Base-by-base conservation (phyloP, 208 protist genomes). In the Acanthamoeba culbertsoni region DNA sequence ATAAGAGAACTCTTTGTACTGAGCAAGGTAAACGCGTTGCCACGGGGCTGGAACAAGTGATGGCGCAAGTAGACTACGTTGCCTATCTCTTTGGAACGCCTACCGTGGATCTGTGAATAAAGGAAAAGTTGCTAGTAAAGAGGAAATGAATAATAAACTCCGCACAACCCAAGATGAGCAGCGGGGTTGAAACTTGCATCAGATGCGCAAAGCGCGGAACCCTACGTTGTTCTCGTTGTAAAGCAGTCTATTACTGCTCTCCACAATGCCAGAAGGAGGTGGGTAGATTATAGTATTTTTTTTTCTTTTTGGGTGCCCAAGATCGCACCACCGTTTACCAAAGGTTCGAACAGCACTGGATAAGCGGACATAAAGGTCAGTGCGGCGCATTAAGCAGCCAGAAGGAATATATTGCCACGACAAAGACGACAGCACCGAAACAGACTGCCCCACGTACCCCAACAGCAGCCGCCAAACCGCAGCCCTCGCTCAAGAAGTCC, bases 221-320 rank as follows among this genome's bases (percentile, higher is more conserved):
- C 43, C 4, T 92, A 12, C 53, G 86, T 0, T 92, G 86, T 53
- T 45, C 86, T 6, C 86, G 86, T 59, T 92, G 86, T 42, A 92
- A 92, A 35, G 86, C 86, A 40, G 86, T 92, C 10, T 55, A 63
- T 59, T 92, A 92, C 40, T 92, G 86, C 86, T 92, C 86, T 14
- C 5, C 31, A 10, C 33, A 68, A 10, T 92, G 86, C 62, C 86
- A 92, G 59, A 68, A 59, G 37, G 86, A 68, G 31, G 82, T 90
- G 37, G 37, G 2, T 5, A n/a, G 26, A 37, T 62, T n/a, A 31
- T 88, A 1, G 5, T 28, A 18, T 33, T 35, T 51, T 82, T 53
- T 26, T 55, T n/a, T n/a, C n/a, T n/a, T n/a, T n/a, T n/a, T n/a
- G n/a, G n/a, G n/a, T n/a, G n/a, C n/a, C n/a, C n/a, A n/a, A n/a